These are phyloP conservation scores for Colletotrichum falcatum DNA, from an alignment of 2,329 filamentous ascomycete species.

Conservation along the genomic window DNA sequence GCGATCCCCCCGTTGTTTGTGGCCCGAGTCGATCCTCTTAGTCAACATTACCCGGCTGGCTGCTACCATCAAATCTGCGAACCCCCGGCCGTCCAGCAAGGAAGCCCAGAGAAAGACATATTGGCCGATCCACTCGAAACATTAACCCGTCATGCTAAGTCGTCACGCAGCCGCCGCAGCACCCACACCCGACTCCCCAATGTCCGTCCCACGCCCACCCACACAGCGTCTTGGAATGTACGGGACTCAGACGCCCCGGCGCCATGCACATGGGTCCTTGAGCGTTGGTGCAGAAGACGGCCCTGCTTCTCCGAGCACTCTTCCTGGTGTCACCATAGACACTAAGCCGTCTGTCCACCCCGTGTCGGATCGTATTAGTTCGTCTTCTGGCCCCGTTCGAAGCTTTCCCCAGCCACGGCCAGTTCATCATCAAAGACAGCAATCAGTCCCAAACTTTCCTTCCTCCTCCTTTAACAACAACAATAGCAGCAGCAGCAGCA, in stretches of 20 bases:
- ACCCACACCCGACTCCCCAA: slow-evolving; percentile 45
- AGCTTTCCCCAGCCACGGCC: slow-evolving; percentile 24
- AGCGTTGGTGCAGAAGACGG: slow-evolving; percentile 25
- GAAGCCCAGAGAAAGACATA: slow-evolving; percentile 31
- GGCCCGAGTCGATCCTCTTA: slow-evolving; percentile 21
- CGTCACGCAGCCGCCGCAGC: slow-evolving; percentile 42
- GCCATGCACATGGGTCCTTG: slow-evolving; percentile 34
- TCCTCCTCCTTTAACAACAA: slow-evolving; percentile 47
- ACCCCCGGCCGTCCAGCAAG: slow-evolving; percentile 22
- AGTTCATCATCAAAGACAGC: slow-evolving; percentile 51
- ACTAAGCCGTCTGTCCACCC: slow-evolving; percentile 37
- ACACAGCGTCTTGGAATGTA: slow-evolving; percentile 35
- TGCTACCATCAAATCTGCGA: slow-evolving; percentile 20
- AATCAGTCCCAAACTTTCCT: slow-evolving; percentile 52
- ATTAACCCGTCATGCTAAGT: slow-evolving; percentile 55
- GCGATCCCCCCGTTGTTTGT: slow-evolving; percentile 2
- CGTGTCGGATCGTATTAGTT: slow-evolving; percentile 22
- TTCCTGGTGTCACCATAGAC: slow-evolving; percentile 27
- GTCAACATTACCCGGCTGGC: slow-evolving; percentile 12
- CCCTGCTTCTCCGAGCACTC: slow-evolving; percentile 30
- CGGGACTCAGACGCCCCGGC: slow-evolving; percentile 30
- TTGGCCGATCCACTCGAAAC: slow-evolving; percentile 49
- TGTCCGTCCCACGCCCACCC: slow-evolving; percentile 42
- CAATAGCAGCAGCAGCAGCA: no score
- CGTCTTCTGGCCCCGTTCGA: slow-evolving; percentile 22